A percentile compares a stretch with the other conserved stretches of the same genome.
Evolutionary conservation across 2,329 filamentous ascomycete genomes (phyloP).

Genomic region (Lanzia echinophila): DNA sequence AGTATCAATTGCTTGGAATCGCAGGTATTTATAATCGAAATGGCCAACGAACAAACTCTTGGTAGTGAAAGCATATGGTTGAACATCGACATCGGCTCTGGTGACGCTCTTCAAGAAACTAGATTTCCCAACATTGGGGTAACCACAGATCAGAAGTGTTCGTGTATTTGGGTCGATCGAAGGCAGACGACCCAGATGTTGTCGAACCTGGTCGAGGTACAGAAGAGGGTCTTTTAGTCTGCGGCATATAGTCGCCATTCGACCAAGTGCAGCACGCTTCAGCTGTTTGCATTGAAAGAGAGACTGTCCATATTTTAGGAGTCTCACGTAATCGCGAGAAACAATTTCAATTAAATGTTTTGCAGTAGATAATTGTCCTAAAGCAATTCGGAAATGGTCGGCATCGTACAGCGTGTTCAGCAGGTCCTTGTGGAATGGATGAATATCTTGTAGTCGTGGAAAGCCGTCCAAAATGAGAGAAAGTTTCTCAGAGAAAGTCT

Average conservation of each 20-base stretch:
- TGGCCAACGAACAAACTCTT: slow-evolving; percentile 97
- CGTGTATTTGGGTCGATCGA: slow-evolving; percentile 98
- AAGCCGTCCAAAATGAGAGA: slow-evolving; percentile 86
- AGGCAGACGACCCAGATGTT: slow-evolving; percentile 94
- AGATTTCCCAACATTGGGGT: slow-evolving; percentile 96
- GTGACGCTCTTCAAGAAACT: slow-evolving; percentile 91
- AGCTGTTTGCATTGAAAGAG: slow-evolving; percentile 99
- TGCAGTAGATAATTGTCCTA: slow-evolving; percentile 91
- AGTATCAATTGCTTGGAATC: slow-evolving; percentile 92
- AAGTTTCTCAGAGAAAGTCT: slow-evolving; percentile 95
- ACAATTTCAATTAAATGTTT: slow-evolving; percentile 97
- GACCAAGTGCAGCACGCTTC: slow-evolving; percentile 90
- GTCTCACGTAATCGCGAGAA: slow-evolving; percentile 88
- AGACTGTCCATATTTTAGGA: slow-evolving; percentile 93
- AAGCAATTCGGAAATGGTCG: slow-evolving; percentile 94
- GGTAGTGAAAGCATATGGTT: slow-evolving; percentile 97
- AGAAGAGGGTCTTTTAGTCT: slow-evolving; percentile 89
- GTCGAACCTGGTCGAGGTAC: slow-evolving; percentile 93
- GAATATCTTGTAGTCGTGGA: slow-evolving; percentile 86
- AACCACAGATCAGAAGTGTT: slow-evolving; percentile 92
- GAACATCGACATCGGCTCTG: slow-evolving; percentile 90
- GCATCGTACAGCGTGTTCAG: slow-evolving; percentile 98
- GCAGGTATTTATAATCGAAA: slow-evolving; percentile 92
- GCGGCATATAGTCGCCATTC: slow-evolving; percentile 97
- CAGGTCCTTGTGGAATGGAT: slow-evolving; percentile 78